Evolutionary conservation across 2,329 filamentous ascomycete species (phyloP), one percentile per base, ranked within the genome.

Genomic region (Epichloe amarillans): DNA sequence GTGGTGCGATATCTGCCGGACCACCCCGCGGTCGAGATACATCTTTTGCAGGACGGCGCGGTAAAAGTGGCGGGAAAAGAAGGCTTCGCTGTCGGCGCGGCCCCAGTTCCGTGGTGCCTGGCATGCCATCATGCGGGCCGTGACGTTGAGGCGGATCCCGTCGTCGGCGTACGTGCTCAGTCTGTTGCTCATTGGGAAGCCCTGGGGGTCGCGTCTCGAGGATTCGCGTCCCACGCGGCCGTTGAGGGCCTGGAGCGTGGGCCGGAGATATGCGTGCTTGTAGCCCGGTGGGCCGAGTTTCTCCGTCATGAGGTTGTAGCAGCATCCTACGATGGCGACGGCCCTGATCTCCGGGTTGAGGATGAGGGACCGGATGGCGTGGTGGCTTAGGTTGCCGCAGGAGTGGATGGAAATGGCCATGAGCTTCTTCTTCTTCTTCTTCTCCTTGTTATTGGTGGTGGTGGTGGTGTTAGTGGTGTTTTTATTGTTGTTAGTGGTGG

Each of bases 361-460:
- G 2, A 90, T 69, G 19, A 98, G 77, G 0, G 91, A 94, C 14
- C 88, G 83, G 52, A 98, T 83, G 10, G 87, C 93, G 63, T 94
- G 90, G 66, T 98, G 93, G 0, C 94, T 86, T n/a, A 98, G 80
- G 58, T 98, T 97, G 30, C 93, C 93, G 63, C 93, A 98, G 0
- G 91, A 97, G 66, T 98, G 93, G 17, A 98, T 87, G 0, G 93
- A 97, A 33, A 97, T 83, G 15, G 91, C 86, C 83, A 96, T 89
- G 38, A 94, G 72, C 10, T 69, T 70, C 53, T 74, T 70, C 14
- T 73, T 67, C 52, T 66, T 61, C 43, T 58, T 56, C 30, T 58
- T 12, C n/a, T n/a, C n/a, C n/a, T 46, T 14, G 5, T 36, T 7
- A n/a, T n/a, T n/a, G 2, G 54, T 36, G 52, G 2, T 19, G 19